These are phyloP conservation scores for Globisporangium irregulare DNA, from an alignment of 352 stramenopile genomes.

Conservation along the genomic window DNA sequence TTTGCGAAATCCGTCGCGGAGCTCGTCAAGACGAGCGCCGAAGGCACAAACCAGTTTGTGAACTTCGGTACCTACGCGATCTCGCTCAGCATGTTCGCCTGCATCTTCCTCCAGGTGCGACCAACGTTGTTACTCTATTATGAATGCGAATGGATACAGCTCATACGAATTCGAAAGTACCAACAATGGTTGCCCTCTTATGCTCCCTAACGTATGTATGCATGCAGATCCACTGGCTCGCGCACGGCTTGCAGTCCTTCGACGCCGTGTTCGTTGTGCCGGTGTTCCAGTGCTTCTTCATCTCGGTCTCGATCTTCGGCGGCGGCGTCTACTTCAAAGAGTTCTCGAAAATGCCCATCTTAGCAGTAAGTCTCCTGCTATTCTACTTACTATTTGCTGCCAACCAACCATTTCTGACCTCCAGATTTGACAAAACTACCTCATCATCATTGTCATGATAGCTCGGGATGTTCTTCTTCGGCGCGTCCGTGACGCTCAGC, in stretches of 20 bases:
- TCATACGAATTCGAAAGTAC: not conserved
- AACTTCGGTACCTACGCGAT: conserved; percentile 78
- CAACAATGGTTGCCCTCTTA: not conserved
- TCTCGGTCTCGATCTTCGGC: conserved; percentile 86
- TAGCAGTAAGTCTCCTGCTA: conserved; percentile 26
- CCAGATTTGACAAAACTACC: not conserved
- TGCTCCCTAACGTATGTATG: not conserved
- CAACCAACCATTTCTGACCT: not conserved
- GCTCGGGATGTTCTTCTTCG: conserved; percentile 71
- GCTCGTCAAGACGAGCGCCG: conserved; percentile 77
- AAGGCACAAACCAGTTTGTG: conserved; percentile 70
- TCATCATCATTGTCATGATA: conserved; percentile 6
- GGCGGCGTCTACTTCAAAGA: conserved; percentile 89
- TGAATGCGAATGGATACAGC: not conserved
- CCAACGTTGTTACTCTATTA: not conserved
- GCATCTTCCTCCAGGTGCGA: conserved; percentile 71
- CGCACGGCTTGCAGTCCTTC: conserved; percentile 74
- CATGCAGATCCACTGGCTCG: conserved; percentile 81
- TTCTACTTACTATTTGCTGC: not conserved
- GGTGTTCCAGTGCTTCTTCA: conserved; percentile 90
- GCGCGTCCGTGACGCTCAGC: conserved; percentile 62
- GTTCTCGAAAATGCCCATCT: conserved; percentile 50
- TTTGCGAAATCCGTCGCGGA: conserved; percentile 83
- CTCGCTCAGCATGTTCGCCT: conserved; percentile 70
- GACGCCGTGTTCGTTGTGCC: conserved; percentile 87